phyloP scores from a whole-genome alignment of 768 basidiomycete genomes.

The Agrocybe pediades region DNA sequence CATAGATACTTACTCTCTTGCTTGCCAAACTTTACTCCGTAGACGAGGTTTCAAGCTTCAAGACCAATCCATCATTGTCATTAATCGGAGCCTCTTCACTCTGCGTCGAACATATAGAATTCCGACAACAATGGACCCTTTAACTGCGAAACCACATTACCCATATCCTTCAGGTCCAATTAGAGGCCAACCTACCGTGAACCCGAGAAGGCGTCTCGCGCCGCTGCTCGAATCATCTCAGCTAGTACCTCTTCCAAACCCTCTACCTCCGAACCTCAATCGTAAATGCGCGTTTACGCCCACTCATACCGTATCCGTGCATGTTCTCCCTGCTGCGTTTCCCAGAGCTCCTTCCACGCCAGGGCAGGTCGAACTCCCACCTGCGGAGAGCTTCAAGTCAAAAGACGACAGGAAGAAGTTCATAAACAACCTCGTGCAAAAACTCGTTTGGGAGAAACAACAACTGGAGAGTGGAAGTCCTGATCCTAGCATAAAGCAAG shows the following conservation, averaged over 20 bases:
- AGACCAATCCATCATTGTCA: background rate
- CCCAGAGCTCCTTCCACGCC: conserved; percentile 19
- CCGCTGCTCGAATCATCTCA: conserved; percentile 14
- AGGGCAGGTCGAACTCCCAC: conserved; percentile 18
- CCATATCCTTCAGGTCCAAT: conserved; percentile 15
- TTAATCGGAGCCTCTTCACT: background rate
- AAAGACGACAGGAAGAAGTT: conserved; percentile 22
- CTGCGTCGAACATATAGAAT: conserved; percentile 12
- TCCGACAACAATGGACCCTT: conserved; percentile 14
- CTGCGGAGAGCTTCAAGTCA: conserved; percentile 13
- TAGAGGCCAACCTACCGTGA: conserved; percentile 16
- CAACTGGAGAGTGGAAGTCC: conserved; percentile 18
- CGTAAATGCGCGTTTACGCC: conserved; percentile 18
- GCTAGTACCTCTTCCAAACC: conserved; percentile 14
- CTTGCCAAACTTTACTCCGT: conserved; percentile 6
- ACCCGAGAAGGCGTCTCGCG: conserved; percentile 18
- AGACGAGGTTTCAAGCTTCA: no score
- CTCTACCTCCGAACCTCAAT: conserved; percentile 13
- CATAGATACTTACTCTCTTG: conserved; percentile 4
- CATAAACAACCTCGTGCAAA: conserved; percentile 12
- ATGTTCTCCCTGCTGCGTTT: conserved; percentile 25
- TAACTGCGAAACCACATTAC: conserved; percentile 20
- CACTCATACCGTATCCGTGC: conserved; percentile 24
- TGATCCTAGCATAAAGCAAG: conserved; percentile 9
- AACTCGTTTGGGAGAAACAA: conserved; percentile 18